Evolutionary conservation across 116 monocot genomes (phyloP).

Genomic region (Iris pallida): DNA sequence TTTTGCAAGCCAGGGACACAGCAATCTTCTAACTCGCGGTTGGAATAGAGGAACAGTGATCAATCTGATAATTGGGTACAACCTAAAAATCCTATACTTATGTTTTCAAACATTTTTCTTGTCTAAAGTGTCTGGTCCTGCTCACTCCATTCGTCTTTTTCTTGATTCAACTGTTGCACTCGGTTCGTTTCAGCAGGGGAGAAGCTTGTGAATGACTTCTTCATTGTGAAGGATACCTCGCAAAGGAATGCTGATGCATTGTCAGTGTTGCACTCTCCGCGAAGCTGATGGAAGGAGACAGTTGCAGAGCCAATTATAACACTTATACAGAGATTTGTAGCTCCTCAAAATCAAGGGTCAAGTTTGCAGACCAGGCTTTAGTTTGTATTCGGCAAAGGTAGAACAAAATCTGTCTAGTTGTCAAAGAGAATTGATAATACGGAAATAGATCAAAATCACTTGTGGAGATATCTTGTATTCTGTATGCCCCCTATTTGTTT

Average conservation of each 20-base stretch:
- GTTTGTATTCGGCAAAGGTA: conserved; percentile 33
- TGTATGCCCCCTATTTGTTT: not conserved
- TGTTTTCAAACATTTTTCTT: conserved; percentile 51
- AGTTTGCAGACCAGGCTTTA: conserved; percentile 84
- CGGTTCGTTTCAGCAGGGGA: conserved; percentile 61
- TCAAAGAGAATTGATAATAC: not conserved
- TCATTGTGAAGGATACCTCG: conserved; percentile 56
- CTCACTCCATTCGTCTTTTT: conserved; percentile 58
- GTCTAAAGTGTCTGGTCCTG: conserved; percentile 56
- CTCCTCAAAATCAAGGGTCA: conserved; percentile 43
- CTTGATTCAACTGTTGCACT: conserved; percentile 69
- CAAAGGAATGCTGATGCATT: conserved; percentile 52
- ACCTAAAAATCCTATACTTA: conserved; percentile 37
- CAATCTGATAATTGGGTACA: conserved; percentile 52
- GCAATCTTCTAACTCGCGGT: conserved; percentile 60
- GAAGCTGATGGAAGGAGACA: conserved; percentile 74
- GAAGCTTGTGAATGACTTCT: conserved; percentile 60
- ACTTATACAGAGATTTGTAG: conserved; percentile 73
- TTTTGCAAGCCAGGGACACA: conserved; percentile 40
- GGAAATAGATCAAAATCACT: conserved; percentile 19
- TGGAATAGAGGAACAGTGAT: conserved; percentile 76
- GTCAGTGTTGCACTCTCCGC: conserved; percentile 65
- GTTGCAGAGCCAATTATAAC: conserved; percentile 61
- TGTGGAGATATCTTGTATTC: conserved; percentile 40
- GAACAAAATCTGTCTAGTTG: not conserved